Conservation (phyloP, 148 eudicot genomes). For the Chenopodium berlandieri region DNA sequence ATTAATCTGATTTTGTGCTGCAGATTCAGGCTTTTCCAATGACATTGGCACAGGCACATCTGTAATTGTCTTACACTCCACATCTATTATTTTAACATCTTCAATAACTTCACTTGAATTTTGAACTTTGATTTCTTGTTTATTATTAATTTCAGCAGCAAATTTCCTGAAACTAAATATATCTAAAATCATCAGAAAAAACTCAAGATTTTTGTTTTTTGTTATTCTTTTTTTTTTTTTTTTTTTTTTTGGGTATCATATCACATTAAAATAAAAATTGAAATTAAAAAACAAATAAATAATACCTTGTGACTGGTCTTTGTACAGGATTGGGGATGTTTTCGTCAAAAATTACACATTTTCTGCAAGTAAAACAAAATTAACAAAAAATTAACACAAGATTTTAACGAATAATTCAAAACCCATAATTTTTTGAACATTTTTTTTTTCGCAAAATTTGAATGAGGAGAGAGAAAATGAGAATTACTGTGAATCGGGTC, state of each 20-base stretch:
- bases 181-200: no score
- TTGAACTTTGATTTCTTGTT: conserved; percentile 26
- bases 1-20: conserved; percentile 26
- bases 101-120: conserved; percentile 29
- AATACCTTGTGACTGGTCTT: conserved; percentile 50
- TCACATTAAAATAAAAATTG: background rate
- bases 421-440: background rate
- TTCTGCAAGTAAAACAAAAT: conserved; percentile 30
- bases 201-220: no score
- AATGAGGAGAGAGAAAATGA: background rate
- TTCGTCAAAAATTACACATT: conserved; percentile 34
- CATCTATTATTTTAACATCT: conserved; percentile 37
- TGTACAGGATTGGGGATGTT: conserved; percentile 31
- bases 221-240: no score
- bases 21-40: conserved; percentile 35
- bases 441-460: conserved; percentile 2
- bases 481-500: conserved; percentile 39
- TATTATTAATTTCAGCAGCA: conserved; percentile 36
- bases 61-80: conserved; percentile 19
- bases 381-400: background rate
- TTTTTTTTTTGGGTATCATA: background rate
- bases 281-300: background rate
- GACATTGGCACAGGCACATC: conserved; percentile 55
- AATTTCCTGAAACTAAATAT: conserved; percentile 30
- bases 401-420: background rate